Base-by-base conservation (phyloP, 1,284 basidiomycete genomes). In the Melampsora occidentalis region DNA sequence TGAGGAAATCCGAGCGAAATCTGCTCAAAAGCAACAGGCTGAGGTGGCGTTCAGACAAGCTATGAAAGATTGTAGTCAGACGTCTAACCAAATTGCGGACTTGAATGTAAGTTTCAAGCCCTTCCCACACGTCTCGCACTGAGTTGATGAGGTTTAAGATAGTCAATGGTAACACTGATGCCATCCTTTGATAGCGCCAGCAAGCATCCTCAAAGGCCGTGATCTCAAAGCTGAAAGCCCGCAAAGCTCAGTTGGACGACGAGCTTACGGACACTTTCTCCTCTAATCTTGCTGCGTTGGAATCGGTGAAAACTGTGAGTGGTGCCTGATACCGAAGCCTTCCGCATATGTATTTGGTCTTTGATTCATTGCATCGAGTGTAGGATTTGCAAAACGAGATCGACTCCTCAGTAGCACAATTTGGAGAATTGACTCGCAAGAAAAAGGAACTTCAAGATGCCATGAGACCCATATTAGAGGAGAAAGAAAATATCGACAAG, bases 181-280 rank as follows among this genome's bases (percentile, higher is more conserved):
- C n/a, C 63, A 10, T 6, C 20, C 12, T 71, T 57, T 10, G 2
- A 57, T 6, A 53, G 66, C 76, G 78, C 42, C 42, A 20, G 65
- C 39, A 53, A 22, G 51, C 3, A 57, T 42, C 28, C 39, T 31
- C 25, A 80, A 79, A 77, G 76, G 66, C 18, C 79, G 83, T 28
- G 49, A 35, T 61, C 3, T 75, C 61, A 10, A 28, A 71, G 33
- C 61, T 79, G 49, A 86, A 84, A 80, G 70, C 53, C 10, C 49
- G 80, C 7, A 83, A 86, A 42, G 80, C 82, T 22, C 80, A 83
- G 6, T 80, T 89, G 10, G 85, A 87, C 77, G 85, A 88, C 31
- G 89, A 91, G 79, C 86, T 88, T 25, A 89, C 90, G 76, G 89
- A 92, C 64, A 90, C 90, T 42, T 85, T 90, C 80, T 91, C 93